Base-by-base conservation (phyloP, 2,329 filamentous ascomycete species). In the Neofusicoccum cordaticola region DNA sequence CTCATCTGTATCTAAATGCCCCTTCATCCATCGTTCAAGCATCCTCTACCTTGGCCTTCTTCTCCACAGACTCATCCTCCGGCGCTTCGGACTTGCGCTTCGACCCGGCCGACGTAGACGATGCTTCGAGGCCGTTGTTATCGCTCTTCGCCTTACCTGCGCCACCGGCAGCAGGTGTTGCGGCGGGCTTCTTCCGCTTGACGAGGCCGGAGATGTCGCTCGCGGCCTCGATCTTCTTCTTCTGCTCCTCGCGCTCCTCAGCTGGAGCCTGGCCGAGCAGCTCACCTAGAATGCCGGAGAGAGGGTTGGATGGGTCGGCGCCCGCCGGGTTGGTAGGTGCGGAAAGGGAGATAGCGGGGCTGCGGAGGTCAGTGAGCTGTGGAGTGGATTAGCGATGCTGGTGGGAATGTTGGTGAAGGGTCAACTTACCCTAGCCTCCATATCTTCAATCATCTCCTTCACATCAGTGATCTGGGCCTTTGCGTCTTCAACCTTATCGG, bases 371-470 rank as follows among this genome's bases (percentile, higher is more conserved):
- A 48, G 84, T 79, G 39, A 94, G 85, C 83, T 90, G 68, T n/a
- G n/a, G 45, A n/a, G 12, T 35, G 27, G 6, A 5, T 73, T 66
- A 69, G 64, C 68, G 52, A 42, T 67, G 37, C 2, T 44, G 42
- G 31, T 22, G 22, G 12, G 7, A 17, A 12, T 47, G 51, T 41
- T 15, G 39, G 3, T 39, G 17, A 11, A 47, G 44, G n/a, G 12
- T 51, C 34, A 19, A 62, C 85, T 77, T 79, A 90, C 87, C 69
- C 90, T 83, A 74, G 89, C 85, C 78, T 92, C 88, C 86, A 95
- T 91, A 69, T 95, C 91, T 62, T 84, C 84, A 53, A 94, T 84
- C 69, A 95, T 87, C 66, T 93, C 89, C 78, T 90, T 91, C 68
- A 91, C 89, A 67, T 95, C 90, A 62, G 82, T 78, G 66, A 95